Evolutionary conservation across 73 alveolate genomes (phyloP), one percentile per base, ranked within the genome.

Genomic region (Halteria grandinella): DNA sequence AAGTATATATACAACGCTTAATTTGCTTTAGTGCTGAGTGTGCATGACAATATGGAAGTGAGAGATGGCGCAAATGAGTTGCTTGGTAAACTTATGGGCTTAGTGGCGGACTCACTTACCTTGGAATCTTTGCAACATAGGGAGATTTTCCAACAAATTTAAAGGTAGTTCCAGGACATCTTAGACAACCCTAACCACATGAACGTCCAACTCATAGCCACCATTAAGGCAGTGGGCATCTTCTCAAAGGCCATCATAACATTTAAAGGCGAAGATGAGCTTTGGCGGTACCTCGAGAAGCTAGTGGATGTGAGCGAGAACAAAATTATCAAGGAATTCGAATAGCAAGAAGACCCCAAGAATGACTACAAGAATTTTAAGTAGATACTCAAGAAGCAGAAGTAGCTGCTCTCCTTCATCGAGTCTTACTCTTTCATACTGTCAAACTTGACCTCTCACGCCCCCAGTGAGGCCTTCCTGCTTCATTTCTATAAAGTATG

Each of bases 191-290:
- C 62, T 0, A 36, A 62, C 15, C 66, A 77, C 2, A n/a, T 49
- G n/a, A 60, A 62, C 37, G 63, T 57, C 12, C 29, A 45, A 1
- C 47, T 77, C 20, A 63, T 77, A 1, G 57, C 88, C 23, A 63
- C 78, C 14, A 77, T 77, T 33, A 77, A 77, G 29, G 88, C 81
- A 39, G 92, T 88, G 17, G 95, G 95, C 1, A 85, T 88, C 18
- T 80, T 88, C 27, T 79, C 92, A 15, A 72, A 74, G 50, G 93
- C 90, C 24, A 88, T 83, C 10, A 17, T 36, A 32, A 64, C 50
- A 1, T 43, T 57, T 37, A 45, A 28, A 59, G 87, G 90, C 0
- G 90, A 83, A 23, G 85, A 62, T 18, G 21, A 80, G 29, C 74
- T 88, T 23, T 40, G 71, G 47, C 23, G 33, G 15, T 58, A 72